phyloP scores from a whole-genome alignment of 148 eudicot species.

The Chenopodium suecicum region DNA sequence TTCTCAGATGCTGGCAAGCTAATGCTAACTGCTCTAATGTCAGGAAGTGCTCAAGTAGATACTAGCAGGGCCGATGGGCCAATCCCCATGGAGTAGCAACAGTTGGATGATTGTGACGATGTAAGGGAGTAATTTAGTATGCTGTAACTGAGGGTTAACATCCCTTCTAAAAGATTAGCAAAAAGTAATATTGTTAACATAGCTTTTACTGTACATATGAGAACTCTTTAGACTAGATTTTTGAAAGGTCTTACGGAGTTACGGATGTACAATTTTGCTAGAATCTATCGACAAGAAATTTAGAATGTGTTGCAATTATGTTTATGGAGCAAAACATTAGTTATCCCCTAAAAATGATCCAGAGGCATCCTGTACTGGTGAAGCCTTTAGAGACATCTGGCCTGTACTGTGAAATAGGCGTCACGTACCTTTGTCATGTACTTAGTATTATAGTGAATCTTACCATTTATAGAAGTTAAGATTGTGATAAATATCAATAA shows the following conservation, averaged over 20 bases:
- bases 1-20: slow-evolving; percentile 80
- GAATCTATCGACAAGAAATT: not conserved
- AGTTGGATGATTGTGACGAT: not conserved
- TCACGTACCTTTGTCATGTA: not conserved
- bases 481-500: not conserved
- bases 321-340: not conserved
- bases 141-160: not conserved
- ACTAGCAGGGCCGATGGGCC: slow-evolving; percentile 36
- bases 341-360: not conserved
- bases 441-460: too few relatives aligned
- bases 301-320: not conserved
- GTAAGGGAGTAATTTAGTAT: slow-evolving; percentile 6
- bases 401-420: not conserved
- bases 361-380: not conserved
- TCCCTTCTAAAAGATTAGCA: not conserved
- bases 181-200: not conserved
- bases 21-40: slow-evolving; percentile 77
- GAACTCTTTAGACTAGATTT: not conserved
- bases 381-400: not conserved
- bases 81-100: slow-evolving; percentile 54
- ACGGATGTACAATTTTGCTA: not conserved
- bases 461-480: not conserved
- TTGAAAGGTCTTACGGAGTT: not conserved
- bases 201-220: slow-evolving; percentile 12
- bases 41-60: slow-evolving; percentile 46